These are phyloP conservation scores for Sisymbrium irio DNA, from an alignment of 345 rosid species.

Conservation along the genomic window DNA sequence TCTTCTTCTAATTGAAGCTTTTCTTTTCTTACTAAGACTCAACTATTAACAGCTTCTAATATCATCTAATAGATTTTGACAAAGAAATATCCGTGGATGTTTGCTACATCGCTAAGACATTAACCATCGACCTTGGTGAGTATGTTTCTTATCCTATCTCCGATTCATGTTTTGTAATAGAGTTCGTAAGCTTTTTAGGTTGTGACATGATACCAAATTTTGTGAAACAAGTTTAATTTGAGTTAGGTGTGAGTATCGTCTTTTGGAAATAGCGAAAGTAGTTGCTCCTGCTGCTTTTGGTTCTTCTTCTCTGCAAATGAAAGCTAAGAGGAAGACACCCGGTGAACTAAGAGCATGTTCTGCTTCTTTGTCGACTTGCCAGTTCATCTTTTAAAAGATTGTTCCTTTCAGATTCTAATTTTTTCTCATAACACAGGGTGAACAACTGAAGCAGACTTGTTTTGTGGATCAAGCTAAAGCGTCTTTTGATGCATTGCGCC, in stretches of 20 bases:
- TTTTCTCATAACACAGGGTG: slow-evolving; percentile 40
- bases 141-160: neutral
- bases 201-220: neutral
- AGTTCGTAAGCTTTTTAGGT: no score
- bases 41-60: no score
- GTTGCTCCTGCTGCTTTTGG: slow-evolving; percentile 54
- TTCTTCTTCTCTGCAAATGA: slow-evolving; percentile 46
- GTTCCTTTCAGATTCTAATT: neutral
- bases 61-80: no score
- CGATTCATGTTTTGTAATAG: no score
- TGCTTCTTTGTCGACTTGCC: neutral
- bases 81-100: no score
- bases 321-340: slow-evolving; percentile 74
- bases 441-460: slow-evolving; percentile 63
- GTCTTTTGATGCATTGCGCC: slow-evolving; percentile 43
- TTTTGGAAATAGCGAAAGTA: slow-evolving; percentile 69
- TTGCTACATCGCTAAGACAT: slow-evolving; percentile 2
- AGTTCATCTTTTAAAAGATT: neutral
- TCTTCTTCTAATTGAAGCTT: no score
- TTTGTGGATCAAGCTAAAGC: slow-evolving; percentile 51
- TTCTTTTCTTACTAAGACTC: no score
- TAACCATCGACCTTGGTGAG: slow-evolving; percentile 16
- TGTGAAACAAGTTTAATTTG: neutral
- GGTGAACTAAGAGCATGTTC: slow-evolving; percentile 72
- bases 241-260: slow-evolving; percentile 10